Base-by-base conservation (phyloP, 805 yeast genomes). In the Alloascoidea africana region DNA sequence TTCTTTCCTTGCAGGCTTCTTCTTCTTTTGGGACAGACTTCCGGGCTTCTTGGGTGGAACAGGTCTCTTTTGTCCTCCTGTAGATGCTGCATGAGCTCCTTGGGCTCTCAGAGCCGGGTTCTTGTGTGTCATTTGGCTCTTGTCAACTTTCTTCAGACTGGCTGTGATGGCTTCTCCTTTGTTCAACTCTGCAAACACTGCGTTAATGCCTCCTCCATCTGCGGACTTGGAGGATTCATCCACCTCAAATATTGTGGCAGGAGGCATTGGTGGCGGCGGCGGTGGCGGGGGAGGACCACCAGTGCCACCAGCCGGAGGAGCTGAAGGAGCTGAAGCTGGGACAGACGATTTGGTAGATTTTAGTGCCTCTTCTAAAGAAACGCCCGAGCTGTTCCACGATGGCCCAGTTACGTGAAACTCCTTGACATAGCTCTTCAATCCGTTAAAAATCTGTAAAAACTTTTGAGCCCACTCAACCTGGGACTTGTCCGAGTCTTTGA, bases 71-170 rank as follows among this genome's bases (percentile, higher is more conserved):
- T 39, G 34, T 18, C 67, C 66, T 14, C 61, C 50, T 1, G 56
- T 40, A 4, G 54, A 40, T 2, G 51, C 32, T 4, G 46, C 17
- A 3, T 38, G 8, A 2, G 40, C 18, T 2, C 43, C 43, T 18
- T 44, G 56, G 6, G 63, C 68, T 50, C 95, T 79, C 48, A 87
- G 64, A 35, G 65, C 76, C 2, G 96, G 94, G 56, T 86, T 84
- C 60, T 85, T 86, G 59, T 85, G 95, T 16, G 96, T 85, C 86
- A 83, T 84, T 59, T 86, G 83, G 5, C 93, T 78, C 62, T 76
- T 84, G 47, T 87, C 96, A 32, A 89, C 96, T 55, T 89, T 89
- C 55, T 80, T 85, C 46, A 91, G 71, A 11, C 86, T 83, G 27
- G 86, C 65, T 1, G 97, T 87, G 50, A 91, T 79, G 35, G 60